Base-by-base conservation (phyloP, 495 filamentous ascomycete genomes). In the Neurospora intermedia region DNA sequence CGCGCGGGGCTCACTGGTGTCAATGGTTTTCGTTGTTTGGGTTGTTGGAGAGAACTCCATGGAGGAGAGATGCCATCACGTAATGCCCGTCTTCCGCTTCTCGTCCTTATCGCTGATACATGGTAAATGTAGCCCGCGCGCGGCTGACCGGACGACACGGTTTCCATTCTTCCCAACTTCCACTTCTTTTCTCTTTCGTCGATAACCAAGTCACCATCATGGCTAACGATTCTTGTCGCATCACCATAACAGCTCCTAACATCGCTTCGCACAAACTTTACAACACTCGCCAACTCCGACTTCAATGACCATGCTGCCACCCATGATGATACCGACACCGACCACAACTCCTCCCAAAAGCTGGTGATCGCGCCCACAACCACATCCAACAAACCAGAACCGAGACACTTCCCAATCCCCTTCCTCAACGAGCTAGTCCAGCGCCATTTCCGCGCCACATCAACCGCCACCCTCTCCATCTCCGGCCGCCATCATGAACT, bases 401-500 rank as follows among this genome's bases (percentile, higher is more conserved):
- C 54, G 0, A 78, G 73, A 20, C 76, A 43, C 13, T 85, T 86
- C 41, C 81, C 83, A 27, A 81, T 87, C 69, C 72, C 80, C 16
- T 76, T 72, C 1, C 80, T 89, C 23, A 77, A 86, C 70, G 78
- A 77, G 35, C 76, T 88, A 27, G 79, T 82, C 42, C 48, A 72
- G 8, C 79, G 79, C 4, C 82, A 85, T 71, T 78, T 82, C 59
- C 81, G 79, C 73, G 74, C 82, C 45, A 77, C 77, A 59, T 73
- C 78, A 72, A 82, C 79, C 6, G 80, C 79, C 0, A 78, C 79
- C 6, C 74, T 87, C 4, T 80, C 84, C 13, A 72, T 87, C 72
- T 73, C 86, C 81, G 70, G 89, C 84, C 74, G 81, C 75, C 88
- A 91, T 35, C 86, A 93, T 54, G 81, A 93, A 0, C 82, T 97